A percentile compares a stretch with the other conserved stretches of the same genome.
Evolutionary conservation across 2,329 filamentous ascomycete species (phyloP).

Genomic region (Huntiella moniliformis): DNA sequence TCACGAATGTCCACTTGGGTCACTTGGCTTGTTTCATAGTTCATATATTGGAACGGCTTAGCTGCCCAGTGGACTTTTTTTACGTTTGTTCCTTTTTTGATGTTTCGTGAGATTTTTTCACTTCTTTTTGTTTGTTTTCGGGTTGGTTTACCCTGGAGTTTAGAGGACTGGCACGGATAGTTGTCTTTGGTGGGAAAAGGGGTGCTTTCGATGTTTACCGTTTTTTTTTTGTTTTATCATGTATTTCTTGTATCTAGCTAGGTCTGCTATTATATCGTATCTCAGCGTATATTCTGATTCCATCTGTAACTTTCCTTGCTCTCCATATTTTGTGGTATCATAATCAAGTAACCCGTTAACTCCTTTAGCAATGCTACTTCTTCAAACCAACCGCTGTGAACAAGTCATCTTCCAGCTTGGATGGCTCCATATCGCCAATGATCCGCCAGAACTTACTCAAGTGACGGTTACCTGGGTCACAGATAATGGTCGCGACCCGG

Average conservation of each 20-base stretch:
- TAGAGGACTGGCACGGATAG: background rate
- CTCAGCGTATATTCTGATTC: too few relatives aligned
- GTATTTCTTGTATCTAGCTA: too few relatives aligned
- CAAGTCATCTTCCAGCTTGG: conserved; percentile 36
- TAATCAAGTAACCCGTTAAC: too few relatives aligned
- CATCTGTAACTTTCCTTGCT: background rate
- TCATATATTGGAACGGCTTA: background rate
- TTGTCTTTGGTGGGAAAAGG: background rate
- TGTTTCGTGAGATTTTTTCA: background rate
- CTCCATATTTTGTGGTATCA: background rate
- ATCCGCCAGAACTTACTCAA: conserved; percentile 71
- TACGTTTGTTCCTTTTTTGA: background rate
- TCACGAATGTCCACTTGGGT: background rate
- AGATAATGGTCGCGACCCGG: conserved; percentile 64
- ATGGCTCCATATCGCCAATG: conserved; percentile 48
- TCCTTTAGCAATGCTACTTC: background rate
- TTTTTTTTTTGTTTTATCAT: background rate
- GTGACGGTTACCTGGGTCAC: conserved; percentile 67
- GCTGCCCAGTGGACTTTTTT: background rate
- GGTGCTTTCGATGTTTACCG: background rate
- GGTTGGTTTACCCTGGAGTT: background rate
- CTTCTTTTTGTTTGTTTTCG: background rate
- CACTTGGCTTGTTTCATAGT: background rate
- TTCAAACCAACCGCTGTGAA: conserved; percentile 30
- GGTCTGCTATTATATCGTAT: too few relatives aligned